Evolutionary conservation across 192 early-diverging fungal species (phyloP).

Genomic region (Paraglomus brasilianum): DNA sequence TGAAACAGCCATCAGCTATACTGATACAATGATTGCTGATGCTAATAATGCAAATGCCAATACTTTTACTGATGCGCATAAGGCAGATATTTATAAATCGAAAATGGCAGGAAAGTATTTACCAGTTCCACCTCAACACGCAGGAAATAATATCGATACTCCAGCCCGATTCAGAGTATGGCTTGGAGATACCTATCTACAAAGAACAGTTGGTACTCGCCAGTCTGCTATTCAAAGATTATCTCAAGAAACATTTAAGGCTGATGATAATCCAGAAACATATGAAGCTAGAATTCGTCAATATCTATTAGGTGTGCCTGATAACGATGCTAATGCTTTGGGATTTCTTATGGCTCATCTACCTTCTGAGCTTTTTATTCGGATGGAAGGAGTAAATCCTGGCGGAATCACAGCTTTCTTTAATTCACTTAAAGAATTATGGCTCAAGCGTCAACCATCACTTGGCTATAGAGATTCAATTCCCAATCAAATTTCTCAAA

Average conservation of each 20-base stretch:
- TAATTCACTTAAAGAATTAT: constrained; percentile 8
- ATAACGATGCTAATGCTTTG: background rate
- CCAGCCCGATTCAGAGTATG: background rate
- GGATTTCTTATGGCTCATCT: background rate
- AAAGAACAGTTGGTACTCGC: background rate
- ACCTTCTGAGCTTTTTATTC: constrained; percentile 7
- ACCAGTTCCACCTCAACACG: constrained; percentile 5
- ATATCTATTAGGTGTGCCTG: background rate
- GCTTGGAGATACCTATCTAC: too few relatives aligned
- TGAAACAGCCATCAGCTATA: background rate
- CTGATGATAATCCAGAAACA: background rate
- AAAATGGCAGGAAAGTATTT: constrained; percentile 24
- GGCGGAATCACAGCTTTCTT: constrained; percentile 3
- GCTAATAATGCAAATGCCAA: constrained; percentile 8
- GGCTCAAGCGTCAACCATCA: background rate
- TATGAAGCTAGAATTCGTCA: constrained; percentile 1
- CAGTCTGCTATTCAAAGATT: background rate
- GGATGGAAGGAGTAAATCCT: background rate
- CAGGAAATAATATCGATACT: background rate
- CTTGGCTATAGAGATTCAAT: background rate
- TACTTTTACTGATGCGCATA: constrained; percentile 14
- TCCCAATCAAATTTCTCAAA: too few relatives aligned
- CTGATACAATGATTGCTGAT: constrained; percentile 18
- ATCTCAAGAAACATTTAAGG: background rate
- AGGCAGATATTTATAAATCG: constrained; percentile 17